Conservation (phyloP, 1,139 yeast species). For the Saccharomyces pastorianus region DNA sequence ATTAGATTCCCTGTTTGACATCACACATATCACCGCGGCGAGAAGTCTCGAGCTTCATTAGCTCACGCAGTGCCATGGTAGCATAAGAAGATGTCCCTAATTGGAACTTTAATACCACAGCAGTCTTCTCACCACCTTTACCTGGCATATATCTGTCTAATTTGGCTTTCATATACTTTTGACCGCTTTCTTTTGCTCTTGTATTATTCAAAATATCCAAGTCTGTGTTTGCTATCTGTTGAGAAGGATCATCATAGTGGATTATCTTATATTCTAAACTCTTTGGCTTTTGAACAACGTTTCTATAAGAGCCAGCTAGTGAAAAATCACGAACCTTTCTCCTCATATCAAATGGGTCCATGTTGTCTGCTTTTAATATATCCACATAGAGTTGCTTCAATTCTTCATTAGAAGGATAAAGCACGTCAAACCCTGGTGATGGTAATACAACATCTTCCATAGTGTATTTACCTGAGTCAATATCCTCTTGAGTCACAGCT, state of each 20-base stretch:
- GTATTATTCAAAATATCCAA: conserved; percentile 53
- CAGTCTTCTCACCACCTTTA: conserved; percentile 49
- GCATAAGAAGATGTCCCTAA: conserved; percentile 89
- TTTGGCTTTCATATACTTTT: conserved; percentile 29
- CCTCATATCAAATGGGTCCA: conserved; percentile 79
- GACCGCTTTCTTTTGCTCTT: conserved; percentile 31
- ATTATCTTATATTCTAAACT: conserved; percentile 57
- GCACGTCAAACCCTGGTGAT: conserved; percentile 85
- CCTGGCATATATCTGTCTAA: conserved; percentile 33
- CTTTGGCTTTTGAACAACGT: conserved; percentile 60
- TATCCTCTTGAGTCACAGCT: conserved; percentile 65
- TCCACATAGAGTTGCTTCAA: conserved; percentile 58
- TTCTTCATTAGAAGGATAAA: conserved; percentile 64
- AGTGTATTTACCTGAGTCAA: conserved; percentile 48
- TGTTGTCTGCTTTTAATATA: conserved; percentile 69
- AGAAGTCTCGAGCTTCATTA: conserved; percentile 75
- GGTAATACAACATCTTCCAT: conserved; percentile 87
- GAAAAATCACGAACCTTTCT: conserved; percentile 84
- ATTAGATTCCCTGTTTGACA: conserved; percentile 17
- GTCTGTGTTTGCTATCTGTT: conserved; percentile 76
- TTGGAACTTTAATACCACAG: conserved; percentile 68
- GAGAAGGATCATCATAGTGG: conserved; percentile 52
- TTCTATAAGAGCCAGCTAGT: conserved; percentile 82
- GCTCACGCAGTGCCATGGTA: conserved; percentile 93
- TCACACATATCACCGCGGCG: conserved; percentile 49